Evolutionary conservation across 306 rosid genomes (phyloP).

Genomic region (Senna siamea): DNA sequence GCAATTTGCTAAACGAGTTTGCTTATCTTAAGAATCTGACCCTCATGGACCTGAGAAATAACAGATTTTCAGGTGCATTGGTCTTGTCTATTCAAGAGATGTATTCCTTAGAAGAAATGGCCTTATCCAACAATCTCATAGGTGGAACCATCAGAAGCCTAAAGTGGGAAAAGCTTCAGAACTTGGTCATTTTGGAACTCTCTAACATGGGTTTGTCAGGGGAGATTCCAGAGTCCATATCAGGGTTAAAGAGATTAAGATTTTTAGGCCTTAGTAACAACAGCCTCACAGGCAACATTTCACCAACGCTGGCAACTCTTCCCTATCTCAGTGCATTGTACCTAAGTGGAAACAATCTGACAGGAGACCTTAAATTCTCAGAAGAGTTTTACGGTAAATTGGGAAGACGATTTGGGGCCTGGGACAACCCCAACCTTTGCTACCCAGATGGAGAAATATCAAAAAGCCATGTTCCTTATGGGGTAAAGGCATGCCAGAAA

Average conservation of each 20-base stretch:
- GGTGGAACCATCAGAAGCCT: conserved; percentile 66
- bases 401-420: conserved; percentile 89
- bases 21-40: conserved; percentile 60
- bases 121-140: conserved; percentile 75
- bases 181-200: conserved; percentile 73
- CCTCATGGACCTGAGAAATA: conserved; percentile 81
- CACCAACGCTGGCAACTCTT: conserved; percentile 66
- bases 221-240: conserved; percentile 81
- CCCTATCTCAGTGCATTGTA: conserved; percentile 75
- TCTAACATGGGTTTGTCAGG: conserved; percentile 69
- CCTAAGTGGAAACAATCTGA: conserved; percentile 76
- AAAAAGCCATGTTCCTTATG: conserved; percentile 56
- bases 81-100: conserved; percentile 60
- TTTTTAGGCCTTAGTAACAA: conserved; percentile 81
- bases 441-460: conserved; percentile 53
- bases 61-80: conserved; percentile 77
- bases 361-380: conserved; percentile 72
- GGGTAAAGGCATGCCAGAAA: conserved; percentile 76
- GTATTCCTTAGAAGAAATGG: conserved; percentile 67
- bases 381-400: conserved; percentile 61
- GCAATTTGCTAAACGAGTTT: conserved; percentile 54
- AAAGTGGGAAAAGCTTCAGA: conserved; percentile 66
- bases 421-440: conserved; percentile 85
- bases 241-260: conserved; percentile 67
- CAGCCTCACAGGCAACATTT: conserved; percentile 67